These are phyloP conservation scores for Pseudopithomyces maydicus DNA, from an alignment of 2,329 filamentous ascomycete genomes.

Conservation along the genomic window DNA sequence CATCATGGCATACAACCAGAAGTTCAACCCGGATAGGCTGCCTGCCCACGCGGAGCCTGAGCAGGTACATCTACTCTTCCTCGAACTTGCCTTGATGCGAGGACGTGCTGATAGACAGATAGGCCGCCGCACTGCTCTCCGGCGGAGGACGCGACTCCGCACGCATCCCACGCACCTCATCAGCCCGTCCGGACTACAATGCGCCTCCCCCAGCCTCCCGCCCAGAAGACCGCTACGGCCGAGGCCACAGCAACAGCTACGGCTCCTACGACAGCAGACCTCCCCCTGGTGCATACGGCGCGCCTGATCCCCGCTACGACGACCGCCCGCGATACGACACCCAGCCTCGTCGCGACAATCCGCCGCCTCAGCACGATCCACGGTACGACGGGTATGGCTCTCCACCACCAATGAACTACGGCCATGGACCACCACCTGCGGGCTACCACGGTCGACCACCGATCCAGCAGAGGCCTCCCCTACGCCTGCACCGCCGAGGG, in stretches of 20 bases:
- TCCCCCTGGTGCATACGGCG: constrained; percentile 46
- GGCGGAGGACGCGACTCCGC: constrained; percentile 17
- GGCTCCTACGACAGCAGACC: constrained; percentile 36
- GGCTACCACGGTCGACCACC: constrained; percentile 69
- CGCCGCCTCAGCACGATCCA: constrained; percentile 25
- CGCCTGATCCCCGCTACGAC: constrained; percentile 25
- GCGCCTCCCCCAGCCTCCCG: constrained; percentile 43
- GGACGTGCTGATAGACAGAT: background rate
- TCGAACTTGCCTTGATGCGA: background rate
- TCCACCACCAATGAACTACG: constrained; percentile 55
- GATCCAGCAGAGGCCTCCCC: constrained; percentile 54
- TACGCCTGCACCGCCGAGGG: constrained; percentile 57
- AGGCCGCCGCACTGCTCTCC: constrained; percentile 52
- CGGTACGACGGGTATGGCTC: constrained; percentile 49
- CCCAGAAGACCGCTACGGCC: constrained; percentile 42
- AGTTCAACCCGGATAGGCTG: constrained; percentile 92
- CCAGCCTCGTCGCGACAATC: constrained; percentile 20
- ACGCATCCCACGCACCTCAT: constrained; percentile 41
- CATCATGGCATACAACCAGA: constrained; percentile 89
- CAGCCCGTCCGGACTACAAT: constrained; percentile 48
- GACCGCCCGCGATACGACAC: constrained; percentile 29
- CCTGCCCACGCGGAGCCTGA: constrained; percentile 87
- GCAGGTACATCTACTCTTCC: constrained; percentile 57
- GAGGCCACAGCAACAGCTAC: constrained; percentile 26
- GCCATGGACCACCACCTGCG: constrained; percentile 61